Percentiles rank a stretch among this genome's conserved stretches.
These are phyloP conservation scores for Fusarium nanum DNA, from an alignment of 2,329 filamentous ascomycete species.

Conservation along the genomic window DNA sequence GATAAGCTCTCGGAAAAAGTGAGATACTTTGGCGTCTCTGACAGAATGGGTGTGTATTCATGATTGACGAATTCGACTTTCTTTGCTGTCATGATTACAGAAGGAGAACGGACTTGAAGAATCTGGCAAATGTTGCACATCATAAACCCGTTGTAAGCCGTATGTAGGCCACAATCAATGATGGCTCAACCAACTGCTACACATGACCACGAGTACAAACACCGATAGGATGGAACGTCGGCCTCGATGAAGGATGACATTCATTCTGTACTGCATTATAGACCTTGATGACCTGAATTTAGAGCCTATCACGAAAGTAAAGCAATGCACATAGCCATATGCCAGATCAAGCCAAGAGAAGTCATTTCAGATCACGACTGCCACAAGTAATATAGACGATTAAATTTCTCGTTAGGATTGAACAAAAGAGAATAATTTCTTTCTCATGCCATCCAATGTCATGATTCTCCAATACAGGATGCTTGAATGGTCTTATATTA, in stretches of 20 bases:
- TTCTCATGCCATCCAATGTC: conserved; percentile 8
- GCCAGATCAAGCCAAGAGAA: neutral
- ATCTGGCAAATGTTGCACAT: neutral
- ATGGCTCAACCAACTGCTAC: neutral
- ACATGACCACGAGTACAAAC: neutral
- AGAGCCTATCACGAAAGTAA: neutral
- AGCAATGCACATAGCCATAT: neutral
- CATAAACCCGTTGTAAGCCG: neutral
- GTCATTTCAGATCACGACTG: neutral
- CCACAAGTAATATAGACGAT: neutral
- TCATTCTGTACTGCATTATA: neutral
- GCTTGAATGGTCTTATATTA: neutral
- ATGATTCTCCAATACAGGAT: neutral
- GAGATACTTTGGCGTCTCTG: neutral
- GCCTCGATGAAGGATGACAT: neutral
- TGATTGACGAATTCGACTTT: neutral
- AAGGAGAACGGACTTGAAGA: neutral
- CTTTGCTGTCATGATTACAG: neutral
- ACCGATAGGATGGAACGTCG: neutral
- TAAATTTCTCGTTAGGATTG: neutral
- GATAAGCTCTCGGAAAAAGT: neutral
- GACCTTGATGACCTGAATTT: conserved; percentile 3
- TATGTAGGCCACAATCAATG: neutral
- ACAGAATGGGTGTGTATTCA: neutral
- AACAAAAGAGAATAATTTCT: neutral